Conservation (phyloP, 352 stramenopile genomes). For the Blastocystis sp. region DNA sequence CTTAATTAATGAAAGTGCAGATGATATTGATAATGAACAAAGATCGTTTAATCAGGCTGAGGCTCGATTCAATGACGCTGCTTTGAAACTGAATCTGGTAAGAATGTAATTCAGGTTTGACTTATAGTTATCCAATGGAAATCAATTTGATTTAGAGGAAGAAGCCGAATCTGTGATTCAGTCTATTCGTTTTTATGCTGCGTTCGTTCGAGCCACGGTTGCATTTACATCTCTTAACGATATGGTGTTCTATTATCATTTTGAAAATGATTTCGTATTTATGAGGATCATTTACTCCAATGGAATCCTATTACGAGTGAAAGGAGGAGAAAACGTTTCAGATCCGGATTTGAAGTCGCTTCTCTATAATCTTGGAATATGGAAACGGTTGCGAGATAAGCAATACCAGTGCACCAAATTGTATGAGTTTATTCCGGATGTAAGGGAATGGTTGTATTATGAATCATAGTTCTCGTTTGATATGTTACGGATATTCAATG, state of each 20-base stretch:
- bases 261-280: conserved; percentile 21
- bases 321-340: conserved; percentile 3
- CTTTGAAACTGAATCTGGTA: background rate
- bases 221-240: background rate
- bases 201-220: background rate
- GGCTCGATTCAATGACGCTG: background rate
- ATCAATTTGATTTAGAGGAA: background rate
- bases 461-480: conserved; percentile 27
- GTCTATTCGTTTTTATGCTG: background rate
- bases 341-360: background rate
- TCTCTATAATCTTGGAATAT: background rate
- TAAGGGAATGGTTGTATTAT: background rate
- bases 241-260: conserved; percentile 20
- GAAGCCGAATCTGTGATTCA: background rate
- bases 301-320: conserved; percentile 10
- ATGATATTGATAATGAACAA: conserved; percentile 23
- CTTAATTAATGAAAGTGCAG: background rate
- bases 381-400: background rate
- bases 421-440: background rate
- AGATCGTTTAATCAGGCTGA: background rate
- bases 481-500: conserved; percentile 2
- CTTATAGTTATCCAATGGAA: conserved; percentile 7
- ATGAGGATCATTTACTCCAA: conserved; percentile 15
- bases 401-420: conserved; percentile 2
- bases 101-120: background rate